Conservation (phyloP, 1,139 yeast genomes). For the Hanseniaspora sp. region DNA sequence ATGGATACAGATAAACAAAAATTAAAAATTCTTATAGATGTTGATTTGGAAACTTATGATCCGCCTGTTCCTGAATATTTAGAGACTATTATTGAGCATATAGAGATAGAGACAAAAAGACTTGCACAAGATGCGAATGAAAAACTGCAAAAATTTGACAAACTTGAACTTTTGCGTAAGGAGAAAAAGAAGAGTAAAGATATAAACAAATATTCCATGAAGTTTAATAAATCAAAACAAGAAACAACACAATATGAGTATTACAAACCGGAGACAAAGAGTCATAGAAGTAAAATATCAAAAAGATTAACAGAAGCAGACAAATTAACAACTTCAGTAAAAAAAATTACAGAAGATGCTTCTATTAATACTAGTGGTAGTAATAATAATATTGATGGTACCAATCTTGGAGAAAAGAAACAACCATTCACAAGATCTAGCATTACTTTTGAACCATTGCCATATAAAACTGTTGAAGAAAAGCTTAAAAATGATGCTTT, state of each 20-base stretch:
- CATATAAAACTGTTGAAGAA: slow-evolving; percentile 1
- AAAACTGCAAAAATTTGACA: not conserved
- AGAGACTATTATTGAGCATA: slow-evolving; percentile 22
- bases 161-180: slow-evolving; percentile 13
- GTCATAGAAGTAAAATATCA: slow-evolving; percentile 4
- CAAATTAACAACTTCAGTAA: not conserved
- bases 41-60: slow-evolving; percentile 23
- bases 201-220: slow-evolving; percentile 13
- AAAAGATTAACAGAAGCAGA: slow-evolving; percentile 4
- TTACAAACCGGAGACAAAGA: slow-evolving; percentile 4
- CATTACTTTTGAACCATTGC: slow-evolving; percentile 9
- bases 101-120: slow-evolving; percentile 18
- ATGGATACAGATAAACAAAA: not conserved
- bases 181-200: slow-evolving; percentile 11
- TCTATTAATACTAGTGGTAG: not conserved
- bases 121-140: slow-evolving; percentile 1
- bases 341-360: not conserved
- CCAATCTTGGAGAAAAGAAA: slow-evolving; percentile 1
- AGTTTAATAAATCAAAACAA: slow-evolving; percentile 12
- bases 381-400: too few species aligned
- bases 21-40: slow-evolving; percentile 22
- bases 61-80: slow-evolving; percentile 27
- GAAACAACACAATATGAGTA: slow-evolving; percentile 14
- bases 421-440: slow-evolving; percentile 11
- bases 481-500: slow-evolving; percentile 2